Evolutionary conservation across 2,329 filamentous ascomycete species (phyloP), one percentile per base, ranked within the genome.

Genomic region (Penicillium sp.): DNA sequence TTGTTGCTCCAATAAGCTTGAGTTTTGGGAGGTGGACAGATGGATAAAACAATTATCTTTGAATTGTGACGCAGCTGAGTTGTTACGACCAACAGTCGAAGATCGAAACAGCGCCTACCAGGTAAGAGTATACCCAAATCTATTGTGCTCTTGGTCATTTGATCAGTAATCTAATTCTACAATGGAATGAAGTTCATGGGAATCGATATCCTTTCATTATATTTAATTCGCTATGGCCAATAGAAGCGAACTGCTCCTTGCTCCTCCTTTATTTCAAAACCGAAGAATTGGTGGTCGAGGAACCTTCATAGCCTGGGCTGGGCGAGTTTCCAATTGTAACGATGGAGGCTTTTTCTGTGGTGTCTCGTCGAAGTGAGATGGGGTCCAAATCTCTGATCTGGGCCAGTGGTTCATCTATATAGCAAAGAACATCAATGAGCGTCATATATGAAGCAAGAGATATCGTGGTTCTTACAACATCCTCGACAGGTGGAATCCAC

Each of bases 381-480:
- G 43, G n/a, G 32, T 16, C 43, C 43, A 46, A 21, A 31, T 11
- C 8, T 46, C 43, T 18, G 43, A 10, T 36, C 29, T 32, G 13
- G 48, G 48, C 48, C 48, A 50, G 16, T 50, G 14, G 18, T 24
- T 43, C 27, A 13, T n/a, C 48, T 50, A 22, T 38, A 24, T 50
- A 24, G 16, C 10, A 31, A 10, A 31, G 29, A 31, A 31, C 29
- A 31, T 31, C 29, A 31, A 10, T 31, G 29, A 31, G 29, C 29
- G 29, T 31, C 29, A 31, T 31, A 31, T 31, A 10, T 31, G 29
- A 31, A 31, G 29, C 29, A 49, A 49, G 29, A 18, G 36, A 36
- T 47, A 47, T 14, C 14, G 36, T 36, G 21, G 32, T 29, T 29
- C 40, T 50, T 43, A 50, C 48, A 14, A 50, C 48, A 14, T 44